phyloP scores from a whole-genome alignment of 2,329 filamentous ascomycete species.

The Botrytis aclada region DNA sequence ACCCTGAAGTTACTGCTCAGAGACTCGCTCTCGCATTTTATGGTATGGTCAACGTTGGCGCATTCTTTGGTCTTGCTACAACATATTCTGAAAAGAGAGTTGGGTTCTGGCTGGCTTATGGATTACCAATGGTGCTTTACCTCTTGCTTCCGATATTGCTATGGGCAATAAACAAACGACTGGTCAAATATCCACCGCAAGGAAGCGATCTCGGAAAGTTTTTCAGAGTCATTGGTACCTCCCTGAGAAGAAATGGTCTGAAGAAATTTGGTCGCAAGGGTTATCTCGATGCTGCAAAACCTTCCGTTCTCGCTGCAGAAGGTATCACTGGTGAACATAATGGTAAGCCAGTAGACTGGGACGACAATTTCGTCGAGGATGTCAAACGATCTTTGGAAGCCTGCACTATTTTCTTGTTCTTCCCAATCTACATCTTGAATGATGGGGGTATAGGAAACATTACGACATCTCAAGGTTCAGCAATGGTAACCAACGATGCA shows the following conservation, averaged over 20 bases:
- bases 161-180: slow-evolving; percentile 35
- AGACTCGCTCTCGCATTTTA: slow-evolving; percentile 54
- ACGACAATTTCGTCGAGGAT: slow-evolving; percentile 78
- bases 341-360: slow-evolving; percentile 62
- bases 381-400: slow-evolving; percentile 67
- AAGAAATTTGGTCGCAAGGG: slow-evolving; percentile 47
- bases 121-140: slow-evolving; percentile 56
- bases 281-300: slow-evolving; percentile 69
- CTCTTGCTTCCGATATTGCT: slow-evolving; percentile 54
- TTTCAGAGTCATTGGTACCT: slow-evolving; percentile 43
- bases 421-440: slow-evolving; percentile 43
- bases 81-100: slow-evolving; percentile 45
- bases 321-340: slow-evolving; percentile 5
- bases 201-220: slow-evolving; percentile 47
- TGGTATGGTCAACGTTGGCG: slow-evolving; percentile 66
- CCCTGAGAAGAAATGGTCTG: slow-evolving; percentile 54
- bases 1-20: slow-evolving; percentile 55
- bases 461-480: slow-evolving; percentile 52
- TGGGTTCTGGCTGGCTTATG: slow-evolving; percentile 50
- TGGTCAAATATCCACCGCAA: slow-evolving; percentile 45
- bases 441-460: slow-evolving; percentile 48
- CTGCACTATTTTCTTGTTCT: slow-evolving; percentile 63
- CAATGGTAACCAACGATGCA: slow-evolving; percentile 64
- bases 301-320: slow-evolving; percentile 62
- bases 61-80: slow-evolving; percentile 45